phyloP scores from a whole-genome alignment of 2,329 filamentous ascomycete species.

The Xylariaceae sp. region DNA sequence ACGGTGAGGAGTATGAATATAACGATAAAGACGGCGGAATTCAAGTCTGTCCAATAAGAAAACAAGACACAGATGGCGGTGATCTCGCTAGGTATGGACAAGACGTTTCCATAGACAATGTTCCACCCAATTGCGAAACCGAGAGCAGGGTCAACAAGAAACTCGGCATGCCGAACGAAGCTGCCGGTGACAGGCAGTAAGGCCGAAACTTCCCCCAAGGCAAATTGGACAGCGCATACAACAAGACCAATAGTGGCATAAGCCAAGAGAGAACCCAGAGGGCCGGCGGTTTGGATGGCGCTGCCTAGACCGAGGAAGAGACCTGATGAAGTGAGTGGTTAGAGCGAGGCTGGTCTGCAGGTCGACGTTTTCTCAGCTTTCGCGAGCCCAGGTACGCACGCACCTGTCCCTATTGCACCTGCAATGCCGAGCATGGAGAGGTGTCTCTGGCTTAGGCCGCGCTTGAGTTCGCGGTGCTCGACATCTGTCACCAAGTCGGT shows the following conservation, averaged over 20 bases:
- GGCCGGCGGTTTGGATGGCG: slow-evolving; percentile 49
- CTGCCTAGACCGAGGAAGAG: slow-evolving; percentile 56
- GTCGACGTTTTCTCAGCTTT: background rate
- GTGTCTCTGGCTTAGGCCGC: slow-evolving; percentile 51
- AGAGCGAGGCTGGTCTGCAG: background rate
- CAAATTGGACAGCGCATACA: slow-evolving; percentile 55
- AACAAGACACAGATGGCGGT: slow-evolving; percentile 60
- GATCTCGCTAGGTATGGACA: slow-evolving; percentile 57
- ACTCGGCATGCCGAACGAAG: slow-evolving; percentile 57
- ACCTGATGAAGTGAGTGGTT: slow-evolving; percentile 48
- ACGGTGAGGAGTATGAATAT: slow-evolving; percentile 50
- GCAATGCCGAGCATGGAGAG: slow-evolving; percentile 61
- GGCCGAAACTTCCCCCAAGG: slow-evolving; percentile 58
- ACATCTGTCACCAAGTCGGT: slow-evolving; percentile 44
- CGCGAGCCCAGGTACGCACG: background rate
- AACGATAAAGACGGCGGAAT: slow-evolving; percentile 48
- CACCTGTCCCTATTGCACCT: slow-evolving; percentile 35
- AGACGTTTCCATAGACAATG: slow-evolving; percentile 50
- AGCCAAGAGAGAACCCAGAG: slow-evolving; percentile 44
- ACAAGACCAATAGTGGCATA: slow-evolving; percentile 55
- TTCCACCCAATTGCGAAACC: slow-evolving; percentile 54
- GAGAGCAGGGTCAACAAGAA: slow-evolving; percentile 58
- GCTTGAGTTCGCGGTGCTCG: slow-evolving; percentile 48
- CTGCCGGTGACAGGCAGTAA: slow-evolving; percentile 59
- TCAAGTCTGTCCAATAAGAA: slow-evolving; percentile 59